Conservation (phyloP, 2,329 filamentous ascomycete species). For the Claviceps sp. region DNA sequence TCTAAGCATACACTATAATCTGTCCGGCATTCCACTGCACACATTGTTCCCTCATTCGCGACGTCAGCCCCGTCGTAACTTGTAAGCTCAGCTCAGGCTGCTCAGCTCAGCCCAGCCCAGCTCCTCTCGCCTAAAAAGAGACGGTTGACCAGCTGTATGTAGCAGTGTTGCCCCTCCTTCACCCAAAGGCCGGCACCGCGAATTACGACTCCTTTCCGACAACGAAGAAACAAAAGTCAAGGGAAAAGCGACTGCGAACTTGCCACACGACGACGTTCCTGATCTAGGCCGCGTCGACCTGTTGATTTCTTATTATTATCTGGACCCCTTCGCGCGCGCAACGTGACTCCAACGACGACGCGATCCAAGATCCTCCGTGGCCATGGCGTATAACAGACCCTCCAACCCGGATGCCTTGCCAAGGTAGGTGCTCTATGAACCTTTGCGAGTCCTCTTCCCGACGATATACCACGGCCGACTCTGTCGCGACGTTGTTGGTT, state of each 20-base stretch:
- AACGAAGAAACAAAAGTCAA: background rate
- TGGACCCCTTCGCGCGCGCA: background rate
- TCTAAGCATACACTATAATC: too few relatives aligned
- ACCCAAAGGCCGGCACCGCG: background rate
- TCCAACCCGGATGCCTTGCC: slow-evolving; percentile 93
- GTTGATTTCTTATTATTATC: background rate
- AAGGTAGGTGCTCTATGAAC: slow-evolving; percentile 45
- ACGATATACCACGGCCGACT: background rate
- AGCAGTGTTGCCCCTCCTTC: background rate
- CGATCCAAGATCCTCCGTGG: slow-evolving; percentile 4
- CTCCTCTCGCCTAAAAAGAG: background rate
- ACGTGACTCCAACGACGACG: background rate
- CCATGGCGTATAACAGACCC: slow-evolving; percentile 86
- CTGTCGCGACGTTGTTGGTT: background rate
- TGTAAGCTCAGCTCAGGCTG: background rate
- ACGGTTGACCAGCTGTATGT: background rate
- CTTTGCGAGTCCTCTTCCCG: background rate
- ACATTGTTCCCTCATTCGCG: background rate
- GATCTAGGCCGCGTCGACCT: background rate
- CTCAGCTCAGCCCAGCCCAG: background rate
- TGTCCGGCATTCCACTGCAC: background rate
- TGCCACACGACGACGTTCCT: background rate
- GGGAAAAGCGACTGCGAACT: background rate
- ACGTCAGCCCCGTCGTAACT: background rate
- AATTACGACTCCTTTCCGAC: background rate